Conservation (phyloP, 169 alveolate species). For the Plasmodium reichenowi region DNA sequence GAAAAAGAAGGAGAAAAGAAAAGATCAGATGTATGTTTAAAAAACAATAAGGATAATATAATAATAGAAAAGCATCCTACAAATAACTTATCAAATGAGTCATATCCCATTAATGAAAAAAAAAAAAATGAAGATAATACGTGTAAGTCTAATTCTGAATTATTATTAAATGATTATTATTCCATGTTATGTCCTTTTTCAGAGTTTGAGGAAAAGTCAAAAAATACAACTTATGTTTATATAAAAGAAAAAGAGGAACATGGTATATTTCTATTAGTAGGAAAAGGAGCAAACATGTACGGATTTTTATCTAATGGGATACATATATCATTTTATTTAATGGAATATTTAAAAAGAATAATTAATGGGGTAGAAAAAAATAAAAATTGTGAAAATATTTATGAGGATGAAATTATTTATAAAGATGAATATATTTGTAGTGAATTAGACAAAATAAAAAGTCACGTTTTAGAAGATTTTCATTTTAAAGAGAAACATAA, state of each 20-base stretch:
- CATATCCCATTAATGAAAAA: neutral
- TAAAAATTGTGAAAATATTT: neutral
- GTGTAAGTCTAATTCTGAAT: neutral
- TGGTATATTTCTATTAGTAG: conserved; percentile 87
- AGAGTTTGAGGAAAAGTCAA: conserved; percentile 54
- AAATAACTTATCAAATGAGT: neutral
- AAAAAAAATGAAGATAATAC: neutral
- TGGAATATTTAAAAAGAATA: conserved; percentile 48
- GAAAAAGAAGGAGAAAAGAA: neutral
- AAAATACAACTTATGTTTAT: conserved; percentile 73
- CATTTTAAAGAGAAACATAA: neutral
- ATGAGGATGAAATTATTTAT: neutral
- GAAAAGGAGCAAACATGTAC: conserved; percentile 87
- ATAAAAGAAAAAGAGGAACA: conserved; percentile 87
- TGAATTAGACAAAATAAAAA: conserved; percentile 14
- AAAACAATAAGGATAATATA: neutral
- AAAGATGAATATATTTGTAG: neutral
- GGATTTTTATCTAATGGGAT: conserved; percentile 88
- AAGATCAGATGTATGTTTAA: neutral
- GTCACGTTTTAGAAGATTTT: conserved; percentile 12
- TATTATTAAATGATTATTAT: conserved; percentile 11
- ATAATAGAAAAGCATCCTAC: neutral
- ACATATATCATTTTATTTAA: conserved; percentile 77
- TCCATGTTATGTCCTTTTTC: conserved; percentile 48
- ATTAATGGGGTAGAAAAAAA: neutral